A percentile compares a stretch with the other conserved stretches of the same genome.
These are phyloP conservation scores for Vaccinium myrtillus DNA, from an alignment of 148 eudicot genomes.

Conservation along the genomic window DNA sequence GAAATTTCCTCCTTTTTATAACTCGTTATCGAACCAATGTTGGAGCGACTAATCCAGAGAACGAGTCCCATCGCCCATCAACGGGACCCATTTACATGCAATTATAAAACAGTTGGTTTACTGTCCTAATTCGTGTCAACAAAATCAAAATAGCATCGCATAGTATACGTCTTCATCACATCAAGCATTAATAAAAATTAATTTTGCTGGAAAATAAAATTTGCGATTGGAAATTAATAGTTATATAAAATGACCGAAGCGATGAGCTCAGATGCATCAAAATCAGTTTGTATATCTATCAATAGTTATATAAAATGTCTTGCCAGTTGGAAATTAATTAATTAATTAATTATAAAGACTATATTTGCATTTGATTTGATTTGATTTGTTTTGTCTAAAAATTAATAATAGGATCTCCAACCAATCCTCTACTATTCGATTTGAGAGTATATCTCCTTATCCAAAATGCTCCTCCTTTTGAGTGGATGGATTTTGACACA, in stretches of 20 bases:
- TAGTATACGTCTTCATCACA: neutral
- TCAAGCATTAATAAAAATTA: neutral
- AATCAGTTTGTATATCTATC: conserved; percentile 5
- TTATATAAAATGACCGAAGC: neutral
- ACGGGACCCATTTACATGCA: neutral
- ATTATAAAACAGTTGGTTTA: neutral
- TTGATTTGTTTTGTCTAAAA: neutral
- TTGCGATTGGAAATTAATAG: neutral
- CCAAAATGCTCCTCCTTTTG: neutral
- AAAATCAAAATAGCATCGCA: neutral
- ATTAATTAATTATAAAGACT: neutral
- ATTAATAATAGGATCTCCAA: neutral
- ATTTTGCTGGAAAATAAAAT: neutral
- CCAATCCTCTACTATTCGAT: neutral
- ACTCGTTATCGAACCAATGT: neutral
- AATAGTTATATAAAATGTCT: neutral
- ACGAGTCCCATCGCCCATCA: neutral
- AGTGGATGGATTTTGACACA: neutral
- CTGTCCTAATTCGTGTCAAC: neutral
- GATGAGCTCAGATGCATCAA: conserved; percentile 29
- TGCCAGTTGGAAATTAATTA: neutral
- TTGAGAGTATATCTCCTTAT: neutral
- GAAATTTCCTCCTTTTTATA: neutral
- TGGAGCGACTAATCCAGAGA: neutral
- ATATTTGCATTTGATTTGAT: neutral